Base-by-base conservation (phyloP, 306 rosid genomes). In the Malus sylvestris region DNA sequence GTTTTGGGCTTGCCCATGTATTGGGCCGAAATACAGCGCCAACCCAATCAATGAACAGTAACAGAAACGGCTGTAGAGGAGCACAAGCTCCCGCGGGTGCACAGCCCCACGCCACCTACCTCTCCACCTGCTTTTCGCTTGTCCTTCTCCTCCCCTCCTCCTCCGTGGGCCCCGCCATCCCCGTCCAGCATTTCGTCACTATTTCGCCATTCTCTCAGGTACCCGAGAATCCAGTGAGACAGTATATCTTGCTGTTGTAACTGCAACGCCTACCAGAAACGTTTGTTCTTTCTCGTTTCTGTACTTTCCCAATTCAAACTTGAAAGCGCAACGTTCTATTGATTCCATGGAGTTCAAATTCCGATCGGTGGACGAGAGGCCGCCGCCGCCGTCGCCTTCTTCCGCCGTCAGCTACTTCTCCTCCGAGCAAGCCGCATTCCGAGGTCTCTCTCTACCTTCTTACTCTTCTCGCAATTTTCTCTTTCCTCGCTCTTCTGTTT, bases 271-370 rank as follows among this genome's bases (percentile, higher is more conserved):
- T 25, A 25, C 25, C 25, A 25, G 25, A 25, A 1, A 25, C 25
- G 25, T 25, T 25, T 25, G 25, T 25, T 25, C 25, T 25, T 25
- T 25, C 25, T 25, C 25, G 25, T 25, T 25, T 25, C 25, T 25
- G 20, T 16, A 5, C 20, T 51, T 51, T 51, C 18, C 55, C 55
- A 5, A 51, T 0, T 51, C 55, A 51, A 51, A 15, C 20, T 51
- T 51, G 20, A 2, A 51, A 16, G 20, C 20, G 55, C 55, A 51
- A 51, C 65, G 27, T 25, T 61, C 8, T 2, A 1, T 33, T 27
- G 14, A 9, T n/a, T 70, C 55, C 4, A 88, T 88, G 92, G 89
- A 88, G 20, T 88, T 86, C 80, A 86, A 78, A 72, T 86, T 82
- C 25, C 79, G 87, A 7, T 81, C 84, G 2, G 58, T 51, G 1